Conservation (phyloP, 2,329 filamentous ascomycete species). For the Aspergillus fumigatiaffinis region DNA sequence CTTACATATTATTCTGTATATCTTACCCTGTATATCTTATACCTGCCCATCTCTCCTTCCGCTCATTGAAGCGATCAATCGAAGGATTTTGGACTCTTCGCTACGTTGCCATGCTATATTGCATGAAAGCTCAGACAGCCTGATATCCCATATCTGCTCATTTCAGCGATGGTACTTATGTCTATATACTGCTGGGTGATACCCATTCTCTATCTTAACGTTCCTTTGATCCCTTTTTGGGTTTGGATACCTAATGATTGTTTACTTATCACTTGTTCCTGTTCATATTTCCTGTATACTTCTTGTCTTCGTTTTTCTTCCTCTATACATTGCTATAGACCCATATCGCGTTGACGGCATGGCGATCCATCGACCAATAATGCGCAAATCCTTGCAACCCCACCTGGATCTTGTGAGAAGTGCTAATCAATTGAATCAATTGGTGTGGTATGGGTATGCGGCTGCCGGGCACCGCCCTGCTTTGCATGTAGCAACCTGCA, state of each 20-base stretch:
- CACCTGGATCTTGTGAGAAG: too few relatives aligned
- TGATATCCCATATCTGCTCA: constrained; percentile 18
- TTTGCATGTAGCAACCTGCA: too few relatives aligned
- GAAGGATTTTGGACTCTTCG: constrained; percentile 13
- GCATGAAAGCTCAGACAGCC: constrained; percentile 17
- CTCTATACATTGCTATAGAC: not conserved
- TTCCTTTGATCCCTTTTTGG: constrained; percentile 16
- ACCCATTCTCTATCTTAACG: constrained; percentile 23
- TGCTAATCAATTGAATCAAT: too few relatives aligned
- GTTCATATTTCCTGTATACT: not conserved
- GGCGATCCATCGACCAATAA: too few relatives aligned
- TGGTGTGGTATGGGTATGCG: too few relatives aligned
- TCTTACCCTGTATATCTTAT: constrained; percentile 6
- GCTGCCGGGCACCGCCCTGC: too few relatives aligned
- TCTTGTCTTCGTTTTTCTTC: not conserved
- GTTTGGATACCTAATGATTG: constrained; percentile 3
- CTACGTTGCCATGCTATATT: constrained; percentile 18
- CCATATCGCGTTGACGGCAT: too few relatives aligned
- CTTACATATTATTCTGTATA: constrained; percentile 1
- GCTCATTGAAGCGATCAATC: not conserved
- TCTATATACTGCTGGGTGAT: constrained; percentile 32
- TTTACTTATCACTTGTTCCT: not conserved
- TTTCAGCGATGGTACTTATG: constrained; percentile 22
- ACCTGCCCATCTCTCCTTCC: not conserved
- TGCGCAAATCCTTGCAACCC: too few relatives aligned